Base-by-base conservation (phyloP, 2,329 filamentous ascomycete species). In the Paraconiothyrium sp. region DNA sequence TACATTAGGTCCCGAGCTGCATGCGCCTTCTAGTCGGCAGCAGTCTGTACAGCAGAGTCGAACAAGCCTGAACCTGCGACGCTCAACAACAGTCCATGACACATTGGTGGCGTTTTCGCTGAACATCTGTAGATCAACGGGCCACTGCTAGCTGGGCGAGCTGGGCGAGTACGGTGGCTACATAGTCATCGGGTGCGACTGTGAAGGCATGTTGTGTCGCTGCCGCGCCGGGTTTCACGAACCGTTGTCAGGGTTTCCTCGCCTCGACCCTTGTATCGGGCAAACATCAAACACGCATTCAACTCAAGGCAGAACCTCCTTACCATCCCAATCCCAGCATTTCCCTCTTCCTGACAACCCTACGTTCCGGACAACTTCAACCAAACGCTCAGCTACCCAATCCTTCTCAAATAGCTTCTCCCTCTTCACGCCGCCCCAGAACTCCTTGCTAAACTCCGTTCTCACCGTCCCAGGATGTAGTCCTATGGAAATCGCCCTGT, bases 381-480 rank as follows among this genome's bases (percentile, higher is more conserved):
- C 75, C 78, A 95, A 78, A 74, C 83, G 85, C 79, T 87, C 86
- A 0, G 87, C 91, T 22, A 90, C 88, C 71, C 85, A 89, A 63
- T 89, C 88, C 0, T 88, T 83, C 61, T 84, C 86, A 67, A 94
- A 89, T 67, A 95, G 79, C 76, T 89, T 88, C 67, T 85, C 83
- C 49, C 83, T 78, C 70, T 83, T 82, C 46, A 90, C 88, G 44
- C 83, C 86, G 0, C 73, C 81, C 92, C 91, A 94, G 73, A 92
- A 95, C 47, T 88, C 88, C 70, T 83, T 84, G 65, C 89, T 92
- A 63, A 96, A 79, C 10, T 85, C 89, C 54, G 92, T 95, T 80
- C 85, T 89, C 52, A 95, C 92, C 1, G 92, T 95, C 2, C 92
- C 92, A 1, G 92, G 92, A 78, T 95, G 92, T 72, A 95, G 84